phyloP scores from a whole-genome alignment of 352 stramenopile genomes.

The Paralagenidium karlingii region DNA sequence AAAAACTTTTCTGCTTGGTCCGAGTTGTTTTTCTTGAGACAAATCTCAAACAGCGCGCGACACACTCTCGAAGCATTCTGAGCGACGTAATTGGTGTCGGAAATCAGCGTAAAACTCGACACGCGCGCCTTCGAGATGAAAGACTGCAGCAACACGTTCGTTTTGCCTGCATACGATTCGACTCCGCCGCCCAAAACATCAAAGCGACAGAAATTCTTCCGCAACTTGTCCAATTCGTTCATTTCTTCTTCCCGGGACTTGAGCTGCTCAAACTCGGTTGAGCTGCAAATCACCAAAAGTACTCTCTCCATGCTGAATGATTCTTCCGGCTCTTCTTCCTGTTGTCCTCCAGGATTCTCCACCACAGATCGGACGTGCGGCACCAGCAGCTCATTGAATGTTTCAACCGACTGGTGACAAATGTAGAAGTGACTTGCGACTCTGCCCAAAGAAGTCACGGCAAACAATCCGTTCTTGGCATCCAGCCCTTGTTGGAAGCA shows the following conservation, averaged over 20 bases:
- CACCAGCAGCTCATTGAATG: slow-evolving; percentile 93
- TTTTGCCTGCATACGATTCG: slow-evolving; percentile 91
- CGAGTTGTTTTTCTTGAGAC: slow-evolving; percentile 82
- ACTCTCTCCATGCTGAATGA: slow-evolving; percentile 25
- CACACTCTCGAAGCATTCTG: slow-evolving; percentile 97
- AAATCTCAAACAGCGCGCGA: slow-evolving; percentile 98
- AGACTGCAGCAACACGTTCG: slow-evolving; percentile 93
- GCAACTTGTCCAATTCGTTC: slow-evolving; percentile 88
- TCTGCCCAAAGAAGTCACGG: slow-evolving; percentile 93
- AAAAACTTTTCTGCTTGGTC: slow-evolving; percentile 89
- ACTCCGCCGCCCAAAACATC: slow-evolving; percentile 85
- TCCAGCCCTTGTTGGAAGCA: slow-evolving; percentile 52
- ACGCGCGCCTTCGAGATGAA: slow-evolving; percentile 64
- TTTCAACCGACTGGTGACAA: slow-evolving; percentile 93
- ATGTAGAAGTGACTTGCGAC: slow-evolving; percentile 99
- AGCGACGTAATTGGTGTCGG: slow-evolving; percentile 99
- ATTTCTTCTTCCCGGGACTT: slow-evolving; percentile 94
- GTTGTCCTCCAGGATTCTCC: slow-evolving; percentile 2
- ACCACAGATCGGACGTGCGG: slow-evolving; percentile 15
- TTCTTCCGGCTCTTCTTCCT: slow-evolving; percentile 22
- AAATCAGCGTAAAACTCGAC: slow-evolving; percentile 96
- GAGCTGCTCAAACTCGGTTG: slow-evolving; percentile 94
- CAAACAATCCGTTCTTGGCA: slow-evolving; percentile 68
- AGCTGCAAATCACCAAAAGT: slow-evolving; percentile 58
- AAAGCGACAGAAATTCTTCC: slow-evolving; percentile 79